Base-by-base conservation (phyloP, 495 filamentous ascomycete genomes). In the Podospora appendiculata region DNA sequence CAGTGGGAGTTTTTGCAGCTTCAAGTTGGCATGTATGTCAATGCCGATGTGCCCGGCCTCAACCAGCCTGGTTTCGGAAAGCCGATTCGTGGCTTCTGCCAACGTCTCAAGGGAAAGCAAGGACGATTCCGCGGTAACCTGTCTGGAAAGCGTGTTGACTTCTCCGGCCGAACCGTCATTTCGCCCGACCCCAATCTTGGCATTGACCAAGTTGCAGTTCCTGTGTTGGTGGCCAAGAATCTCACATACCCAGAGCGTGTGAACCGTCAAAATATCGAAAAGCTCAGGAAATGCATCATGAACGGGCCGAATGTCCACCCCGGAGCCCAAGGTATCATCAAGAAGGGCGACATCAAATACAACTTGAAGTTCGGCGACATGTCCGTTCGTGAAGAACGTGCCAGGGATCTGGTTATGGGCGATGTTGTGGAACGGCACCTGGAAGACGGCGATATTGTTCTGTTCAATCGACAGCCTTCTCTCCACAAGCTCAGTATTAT, bases 401-500 rank as follows among this genome's bases (percentile, higher is more conserved):
- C 91, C 13, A 78, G 81, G 16, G 74, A 86, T 34, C 77, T 97
- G 17, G 73, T 83, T 46, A 78, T 87, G 58, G 93, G 93, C 9
- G 94, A 97, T 71, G 70, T 90, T 11, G 91, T 98, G 4, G 90
- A 97, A 59, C 84, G 93, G 32, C 94, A 98, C 71, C 79, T 98
- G 16, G 89, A 95, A 59, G 94, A 98, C 66, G 87, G 89, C 50
- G 93, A 98, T 70, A 88, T 98, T 55, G 93, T 96, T 7, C 82
- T 98, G 2, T 98, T 97, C 78, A 98, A 98, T 64, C 89, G 93
- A 46, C 93, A 98, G 69, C 93, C 93, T 0, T 97, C 94, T 0
- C 81, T 98, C 16, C 93, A 98, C 78, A 98, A 97, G 62, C 84
- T 98, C 53, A 93, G 88, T 79, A 97, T 98, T 66, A 88, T 98